Evolutionary conservation across 2,329 filamentous ascomycete genomes (phyloP), one percentile per base, ranked within the genome.

Genomic region (Trichoderma sp.): DNA sequence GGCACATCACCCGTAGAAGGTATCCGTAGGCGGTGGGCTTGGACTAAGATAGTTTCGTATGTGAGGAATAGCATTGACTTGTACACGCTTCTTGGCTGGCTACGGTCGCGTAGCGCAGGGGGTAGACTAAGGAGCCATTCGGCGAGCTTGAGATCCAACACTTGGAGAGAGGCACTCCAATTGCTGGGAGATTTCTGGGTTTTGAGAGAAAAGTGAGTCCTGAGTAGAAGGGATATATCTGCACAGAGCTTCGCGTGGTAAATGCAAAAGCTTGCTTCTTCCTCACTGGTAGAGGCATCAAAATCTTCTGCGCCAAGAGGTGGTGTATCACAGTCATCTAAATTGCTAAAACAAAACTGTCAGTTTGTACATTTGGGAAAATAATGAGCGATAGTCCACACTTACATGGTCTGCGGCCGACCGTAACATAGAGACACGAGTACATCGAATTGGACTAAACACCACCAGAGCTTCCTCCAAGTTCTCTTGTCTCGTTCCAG

Each of bases 401-500:
- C 53, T 30, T n/a, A 57, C 53, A 57, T 57, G 13, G 26, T 61
- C 26, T 71, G 71, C 36, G 73, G 73, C 30, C 62, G 63, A 6
- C 71, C 71, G 34, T 61, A 70, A 4, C 64, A 71, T n/a, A 68
- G 23, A 15, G 73, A 71, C 3, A 63, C 68, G 15, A 74, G 70
- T 6, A 50, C 39, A 43, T 74, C 73, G 17, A 74, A 73, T 34
- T 74, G 73, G 15, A 74, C 63, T 30, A 74, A 15, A 32, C 68
- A 47, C 73, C 73, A 74, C 71, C 73, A 74, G 23, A 74, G 32
- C 34, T 67, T 68, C n/a, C 57, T 59, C 39, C 67, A 74, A 4
- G 47, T 39, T 9, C 59, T 58, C 17, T 73, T 73, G 17, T 74
- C 59, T 4, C 26, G 13, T 6, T 68, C 13, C 3, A 55, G 43